Base-by-base conservation (phyloP, 2,329 filamentous ascomycete species). In the Pyricularia sp. region DNA sequence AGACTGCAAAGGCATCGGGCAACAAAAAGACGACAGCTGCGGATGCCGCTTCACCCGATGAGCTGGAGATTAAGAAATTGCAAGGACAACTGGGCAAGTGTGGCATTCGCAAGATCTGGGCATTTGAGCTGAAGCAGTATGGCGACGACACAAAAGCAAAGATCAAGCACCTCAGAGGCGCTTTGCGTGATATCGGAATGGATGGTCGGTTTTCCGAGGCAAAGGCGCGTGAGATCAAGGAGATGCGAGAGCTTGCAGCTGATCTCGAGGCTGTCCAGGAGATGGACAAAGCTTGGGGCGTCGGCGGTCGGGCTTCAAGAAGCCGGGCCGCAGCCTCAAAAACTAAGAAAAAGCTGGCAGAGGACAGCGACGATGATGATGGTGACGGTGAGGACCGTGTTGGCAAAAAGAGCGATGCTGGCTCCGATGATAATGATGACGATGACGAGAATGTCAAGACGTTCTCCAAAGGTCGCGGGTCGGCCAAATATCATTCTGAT, bases 41-140 rank as follows among this genome's bases (percentile, higher is more conserved):
- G 42, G 75, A 78, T 33, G 79, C 84, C 50, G 17, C 73, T 17
- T 77, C 88, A 23, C 86, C 90, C 0, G 86, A 93, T 70, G 88
- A 92, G 70, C 88, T 86, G 3, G 92, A 97, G 77, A 91, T 97
- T 76, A 98, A 97, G 78, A 91, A 89, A 66, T 83, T 98, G 3
- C 94, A 98, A 79, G 87, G 88, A 10, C 93, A 94, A 78, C 85
- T 99, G 7, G 81, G 90, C 64, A 97, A 97, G 79, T 99, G 94
- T 75, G 94, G 94, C 33, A 88, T 97, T 69, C 90, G 93, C 68
- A 98, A 97, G 77, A 86, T 97, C 71, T 99, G 95, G 94, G 87
- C 86, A 66, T 88, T 90, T 71, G 93, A 97, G 78, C 84, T 99
- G 31, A 92, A 92, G 77, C 83, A 88, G 68, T 93, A 87, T 74